A percentile compares a stretch with the other conserved stretches of the same genome.
Evolutionary conservation across 2,329 filamentous ascomycete species (phyloP).

Genomic region (Scedosporium boydii): DNA sequence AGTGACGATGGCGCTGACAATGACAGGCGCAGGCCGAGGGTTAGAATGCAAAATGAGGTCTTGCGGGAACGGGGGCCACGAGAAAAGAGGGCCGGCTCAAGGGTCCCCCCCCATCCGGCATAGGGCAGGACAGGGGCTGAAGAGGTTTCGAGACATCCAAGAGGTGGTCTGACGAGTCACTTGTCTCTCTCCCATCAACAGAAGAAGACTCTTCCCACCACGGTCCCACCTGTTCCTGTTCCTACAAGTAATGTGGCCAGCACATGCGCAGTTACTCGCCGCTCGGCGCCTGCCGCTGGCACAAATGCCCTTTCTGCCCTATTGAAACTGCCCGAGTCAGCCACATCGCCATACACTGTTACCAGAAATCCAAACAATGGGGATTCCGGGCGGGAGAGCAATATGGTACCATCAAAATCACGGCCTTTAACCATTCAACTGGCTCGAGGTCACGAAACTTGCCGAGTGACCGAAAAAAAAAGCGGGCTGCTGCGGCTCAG

Average conservation of each 20-base stretch:
- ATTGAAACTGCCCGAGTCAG: neutral
- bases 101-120: neutral
- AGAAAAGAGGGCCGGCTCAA: neutral
- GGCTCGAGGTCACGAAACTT: neutral
- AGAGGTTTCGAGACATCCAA: neutral
- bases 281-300: neutral
- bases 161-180: slow-evolving; percentile 2
- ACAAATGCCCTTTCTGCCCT: neutral
- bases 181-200: neutral
- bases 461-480: neutral
- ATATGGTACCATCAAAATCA: no score
- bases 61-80: neutral
- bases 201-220: neutral
- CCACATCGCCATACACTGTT: neutral
- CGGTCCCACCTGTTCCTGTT: neutral
- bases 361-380: neutral
- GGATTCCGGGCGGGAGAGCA: neutral
- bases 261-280: neutral
- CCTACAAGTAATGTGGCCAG: neutral
- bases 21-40: no score
- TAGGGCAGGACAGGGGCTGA: neutral
- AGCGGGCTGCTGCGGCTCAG: neutral
- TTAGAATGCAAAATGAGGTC: neutral
- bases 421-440: no score
- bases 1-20: no score